phyloP scores from a whole-genome alignment of 306 rosid genomes.

The Castanea sativa region DNA sequence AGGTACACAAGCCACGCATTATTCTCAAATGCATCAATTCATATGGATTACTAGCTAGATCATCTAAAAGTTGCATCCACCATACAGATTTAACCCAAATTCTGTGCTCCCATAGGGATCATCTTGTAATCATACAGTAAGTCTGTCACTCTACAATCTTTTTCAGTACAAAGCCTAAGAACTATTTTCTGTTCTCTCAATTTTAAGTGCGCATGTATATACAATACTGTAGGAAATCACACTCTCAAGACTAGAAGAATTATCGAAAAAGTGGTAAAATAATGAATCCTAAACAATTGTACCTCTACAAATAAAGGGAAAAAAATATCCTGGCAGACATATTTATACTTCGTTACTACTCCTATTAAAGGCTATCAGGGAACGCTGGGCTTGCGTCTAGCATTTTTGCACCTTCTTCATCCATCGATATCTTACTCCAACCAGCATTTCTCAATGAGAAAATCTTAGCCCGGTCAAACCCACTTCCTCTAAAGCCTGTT shows the following conservation, averaged over 20 bases:
- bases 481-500: conserved; percentile 87
- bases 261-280: not conserved
- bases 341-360: conserved; percentile 20
- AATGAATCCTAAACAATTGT: conserved; percentile 15
- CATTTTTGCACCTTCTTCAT: conserved; percentile 58
- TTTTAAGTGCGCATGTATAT: conserved; percentile 10
- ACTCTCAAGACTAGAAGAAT: not conserved
- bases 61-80: no score
- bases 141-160: not conserved
- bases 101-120: no score
- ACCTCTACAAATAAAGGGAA: not conserved
- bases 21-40: no score
- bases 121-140: not conserved
- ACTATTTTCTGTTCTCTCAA: conserved; percentile 1
- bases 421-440: conserved; percentile 58
- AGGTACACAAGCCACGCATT: no score
- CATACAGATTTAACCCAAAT: no score
- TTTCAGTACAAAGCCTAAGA: not conserved
- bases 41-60: no score
- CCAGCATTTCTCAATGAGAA: conserved; percentile 63
- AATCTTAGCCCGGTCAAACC: conserved; percentile 59
- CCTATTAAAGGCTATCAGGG: conserved; percentile 43
- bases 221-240: conserved; percentile 8
- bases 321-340: conserved; percentile 7
- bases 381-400: conserved; percentile 31